phyloP scores from a whole-genome alignment of 495 filamentous ascomycete species.

The Penicillium bovifimosum region DNA sequence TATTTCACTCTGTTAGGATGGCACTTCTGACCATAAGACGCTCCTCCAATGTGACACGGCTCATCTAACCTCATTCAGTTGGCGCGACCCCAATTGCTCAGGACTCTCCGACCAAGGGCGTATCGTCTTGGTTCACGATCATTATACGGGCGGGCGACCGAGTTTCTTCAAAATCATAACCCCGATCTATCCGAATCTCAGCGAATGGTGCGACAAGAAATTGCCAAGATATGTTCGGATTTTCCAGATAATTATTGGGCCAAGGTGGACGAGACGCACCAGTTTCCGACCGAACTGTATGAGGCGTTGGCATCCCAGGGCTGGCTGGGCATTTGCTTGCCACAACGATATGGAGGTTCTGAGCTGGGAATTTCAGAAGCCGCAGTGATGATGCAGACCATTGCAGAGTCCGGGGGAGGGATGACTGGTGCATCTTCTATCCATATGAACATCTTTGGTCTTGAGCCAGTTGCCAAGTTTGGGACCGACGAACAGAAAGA shows the following conservation, averaged over 20 bases:
- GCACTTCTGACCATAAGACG: too few relatives aligned
- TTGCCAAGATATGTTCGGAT: conserved; percentile 58
- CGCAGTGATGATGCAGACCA: conserved; percentile 77
- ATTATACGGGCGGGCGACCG: conserved; percentile 14
- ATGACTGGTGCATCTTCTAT: conserved; percentile 71
- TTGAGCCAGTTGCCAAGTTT: conserved; percentile 66
- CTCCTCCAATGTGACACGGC: too few relatives aligned
- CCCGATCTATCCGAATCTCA: conserved; percentile 33
- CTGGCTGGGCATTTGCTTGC: conserved; percentile 73
- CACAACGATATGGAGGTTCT: conserved; percentile 61
- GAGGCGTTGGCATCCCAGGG: conserved; percentile 62
- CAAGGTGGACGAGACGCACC: conserved; percentile 1
- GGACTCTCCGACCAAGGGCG: neutral
- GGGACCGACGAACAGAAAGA: conserved; percentile 53
- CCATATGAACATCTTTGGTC: conserved; percentile 71
- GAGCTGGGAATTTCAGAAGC: conserved; percentile 62
- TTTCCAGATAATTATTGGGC: conserved; percentile 60
- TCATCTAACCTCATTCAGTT: neutral
- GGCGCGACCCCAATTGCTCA: neutral
- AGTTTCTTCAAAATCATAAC: conserved; percentile 15
- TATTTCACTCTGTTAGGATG: too few relatives aligned
- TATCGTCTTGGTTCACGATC: neutral
- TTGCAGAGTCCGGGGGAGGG: conserved; percentile 66
- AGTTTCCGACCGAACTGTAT: conserved; percentile 50
- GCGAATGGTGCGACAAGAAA: conserved; percentile 61